Conservation (phyloP, 768 basidiomycete genomes). For the Agrocybe pediades region DNA sequence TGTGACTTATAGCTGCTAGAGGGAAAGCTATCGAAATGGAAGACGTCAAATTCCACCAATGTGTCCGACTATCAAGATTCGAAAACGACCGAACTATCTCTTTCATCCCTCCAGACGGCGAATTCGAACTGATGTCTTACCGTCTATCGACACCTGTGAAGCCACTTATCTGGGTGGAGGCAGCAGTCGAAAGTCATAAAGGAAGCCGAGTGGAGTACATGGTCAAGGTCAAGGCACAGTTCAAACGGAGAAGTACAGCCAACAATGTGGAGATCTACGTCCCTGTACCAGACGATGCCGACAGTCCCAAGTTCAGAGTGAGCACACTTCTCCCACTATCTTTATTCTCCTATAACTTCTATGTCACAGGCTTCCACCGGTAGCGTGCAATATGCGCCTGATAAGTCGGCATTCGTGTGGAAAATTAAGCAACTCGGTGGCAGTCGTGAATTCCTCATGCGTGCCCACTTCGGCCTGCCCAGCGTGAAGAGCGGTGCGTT, state of each 20-base stretch:
- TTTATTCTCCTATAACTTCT: neutral
- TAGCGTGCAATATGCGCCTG: slow-evolving; percentile 94
- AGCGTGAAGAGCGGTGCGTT: slow-evolving; percentile 86
- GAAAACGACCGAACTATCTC: slow-evolving; percentile 99
- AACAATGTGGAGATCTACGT: slow-evolving; percentile 99
- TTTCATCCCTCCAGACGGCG: slow-evolving; percentile 98
- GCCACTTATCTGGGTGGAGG: slow-evolving; percentile 97
- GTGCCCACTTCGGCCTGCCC: slow-evolving; percentile 96
- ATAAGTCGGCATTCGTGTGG: slow-evolving; percentile 99
- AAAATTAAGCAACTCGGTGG: slow-evolving; percentile 98
- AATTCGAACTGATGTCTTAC: slow-evolving; percentile 98
- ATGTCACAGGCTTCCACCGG: slow-evolving; percentile 82
- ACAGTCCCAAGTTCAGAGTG: slow-evolving; percentile 95
- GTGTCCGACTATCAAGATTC: slow-evolving; percentile 94
- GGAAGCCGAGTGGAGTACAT: slow-evolving; percentile 95
- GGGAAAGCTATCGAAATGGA: slow-evolving; percentile 99
- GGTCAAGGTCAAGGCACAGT: slow-evolving; percentile 95
- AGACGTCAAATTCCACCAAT: slow-evolving; percentile 99
- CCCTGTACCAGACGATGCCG: slow-evolving; percentile 98
- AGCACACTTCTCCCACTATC: neutral
- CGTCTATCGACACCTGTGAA: slow-evolving; percentile 96
- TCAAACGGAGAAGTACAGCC: slow-evolving; percentile 94
- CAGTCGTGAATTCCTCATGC: slow-evolving; percentile 95
- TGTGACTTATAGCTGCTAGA: slow-evolving; percentile 61
- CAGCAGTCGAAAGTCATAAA: slow-evolving; percentile 90